These are phyloP conservation scores for Lactarius tabidus DNA, from an alignment of 768 basidiomycete genomes.

Conservation along the genomic window DNA sequence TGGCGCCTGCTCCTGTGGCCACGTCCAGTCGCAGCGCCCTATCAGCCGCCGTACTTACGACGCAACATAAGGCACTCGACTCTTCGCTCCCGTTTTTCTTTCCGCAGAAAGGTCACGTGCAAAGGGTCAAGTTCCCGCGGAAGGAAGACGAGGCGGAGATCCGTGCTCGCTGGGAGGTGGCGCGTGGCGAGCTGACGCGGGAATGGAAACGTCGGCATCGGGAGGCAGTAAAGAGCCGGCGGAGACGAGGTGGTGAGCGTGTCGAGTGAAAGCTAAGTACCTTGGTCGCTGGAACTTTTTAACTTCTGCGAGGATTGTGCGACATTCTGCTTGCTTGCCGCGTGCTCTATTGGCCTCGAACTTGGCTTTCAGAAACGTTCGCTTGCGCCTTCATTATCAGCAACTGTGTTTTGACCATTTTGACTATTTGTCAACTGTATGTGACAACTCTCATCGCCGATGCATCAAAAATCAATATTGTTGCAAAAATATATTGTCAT, in stretches of 20 bases:
- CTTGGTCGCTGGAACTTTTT: no score
- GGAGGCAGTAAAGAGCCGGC: conserved; percentile 65
- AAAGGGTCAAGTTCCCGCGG: conserved; percentile 48
- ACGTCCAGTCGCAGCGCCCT: background rate
- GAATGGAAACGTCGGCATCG: conserved; percentile 76
- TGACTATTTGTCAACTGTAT: no score
- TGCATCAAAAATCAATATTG: no score
- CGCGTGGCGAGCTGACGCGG: conserved; percentile 59
- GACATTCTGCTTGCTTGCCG: no score
- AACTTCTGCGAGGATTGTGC: no score
- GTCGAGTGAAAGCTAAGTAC: conserved; percentile 25
- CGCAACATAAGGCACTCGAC: conserved; percentile 4
- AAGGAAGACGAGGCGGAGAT: conserved; percentile 59
- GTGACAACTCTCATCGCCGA: no score
- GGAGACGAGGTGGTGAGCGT: conserved; percentile 47
- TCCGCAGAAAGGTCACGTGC: conserved; percentile 4
- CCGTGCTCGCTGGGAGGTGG: conserved; percentile 64
- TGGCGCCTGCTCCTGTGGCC: background rate
- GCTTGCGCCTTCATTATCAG: no score
- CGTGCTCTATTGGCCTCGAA: no score
- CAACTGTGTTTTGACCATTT: no score
- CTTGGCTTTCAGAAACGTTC: no score
- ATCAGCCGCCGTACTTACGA: background rate
- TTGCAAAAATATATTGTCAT: no score
- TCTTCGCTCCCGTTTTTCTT: conserved; percentile 23